Base-by-base conservation (phyloP, 345 rosid genomes). In the Euphorbia tirucalli region DNA sequence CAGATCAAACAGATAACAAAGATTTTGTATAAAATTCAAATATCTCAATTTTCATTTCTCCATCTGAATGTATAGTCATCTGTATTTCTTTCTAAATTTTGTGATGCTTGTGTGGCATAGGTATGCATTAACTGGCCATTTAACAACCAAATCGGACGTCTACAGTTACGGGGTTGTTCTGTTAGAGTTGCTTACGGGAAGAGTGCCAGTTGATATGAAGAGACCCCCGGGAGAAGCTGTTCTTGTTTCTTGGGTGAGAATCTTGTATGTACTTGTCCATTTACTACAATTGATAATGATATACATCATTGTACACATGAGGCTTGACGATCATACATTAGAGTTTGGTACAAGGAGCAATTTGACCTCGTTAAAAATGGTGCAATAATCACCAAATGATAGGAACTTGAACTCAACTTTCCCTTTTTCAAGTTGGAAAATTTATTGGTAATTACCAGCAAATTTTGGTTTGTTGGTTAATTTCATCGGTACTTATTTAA, bases 111-210 rank as follows among this genome's bases (percentile, higher is more conserved):
- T 72, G 44, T 30, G 72, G 13, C 50, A 37, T 78, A 91, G 97
- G 86, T 93, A 92, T 78, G 99, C 97, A 44, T 75, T 92, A 83
- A 95, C 99, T 0, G 97, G 98, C 50, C 97, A 90, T 83, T 78
- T 94, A 69, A 90, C 97, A 1, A 89, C 97, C 73, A 95, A 94
- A 83, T 95, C 99, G 75, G 99, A 90, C 81, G 97, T 95, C 22
- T 95, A 90, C 65, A 88, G 97, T 80, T 90, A 89, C 24, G 97
- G 98, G 37, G 93, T 94, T 59, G 98, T 90, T 74, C 88, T 94
- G 70, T 71, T 94, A 73, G 97, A 94, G 86, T 81, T 92, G 83
- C 89, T 95, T 65, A 90, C 97, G 0, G 96, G 99, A 31, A 85
- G 97, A 66, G 92, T 88, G 80, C 96, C 96, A 6, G 90, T 92